Conservation (phyloP, 2,329 filamentous ascomycete species). For the Trichoderma arundinaceum region DNA sequence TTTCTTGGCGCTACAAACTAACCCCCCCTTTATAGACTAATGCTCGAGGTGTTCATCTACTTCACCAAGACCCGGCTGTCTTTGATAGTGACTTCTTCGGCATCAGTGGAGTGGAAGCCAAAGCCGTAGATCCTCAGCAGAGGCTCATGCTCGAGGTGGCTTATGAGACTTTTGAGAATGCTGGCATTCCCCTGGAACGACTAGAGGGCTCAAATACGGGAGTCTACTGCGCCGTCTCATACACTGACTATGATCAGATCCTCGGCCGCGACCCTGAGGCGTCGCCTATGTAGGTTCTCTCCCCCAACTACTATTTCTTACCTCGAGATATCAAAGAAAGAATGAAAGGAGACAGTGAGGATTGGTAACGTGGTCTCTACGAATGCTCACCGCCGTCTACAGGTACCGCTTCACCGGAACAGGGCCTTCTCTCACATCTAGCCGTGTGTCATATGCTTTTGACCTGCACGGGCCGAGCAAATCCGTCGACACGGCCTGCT, state of each 20-base stretch:
- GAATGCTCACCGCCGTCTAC: neutral
- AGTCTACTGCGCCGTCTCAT: slow-evolving; percentile 29
- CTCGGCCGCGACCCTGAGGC: slow-evolving; percentile 27
- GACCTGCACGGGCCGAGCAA: slow-evolving; percentile 33
- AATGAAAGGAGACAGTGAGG: neutral
- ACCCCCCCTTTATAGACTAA: slow-evolving; percentile 13
- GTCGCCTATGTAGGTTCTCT: slow-evolving; percentile 26
- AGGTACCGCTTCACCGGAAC: slow-evolving; percentile 31
- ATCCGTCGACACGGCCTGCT: slow-evolving; percentile 47
- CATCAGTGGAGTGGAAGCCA: slow-evolving; percentile 31
- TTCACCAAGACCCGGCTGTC: slow-evolving; percentile 29
- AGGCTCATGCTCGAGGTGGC: slow-evolving; percentile 31
- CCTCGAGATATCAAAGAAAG: neutral
- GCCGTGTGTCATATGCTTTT: slow-evolving; percentile 30
- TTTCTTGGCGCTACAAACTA: neutral
- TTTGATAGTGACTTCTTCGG: slow-evolving; percentile 32
- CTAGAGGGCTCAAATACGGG: slow-evolving; percentile 30
- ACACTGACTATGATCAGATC: slow-evolving; percentile 28
- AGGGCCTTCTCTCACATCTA: slow-evolving; percentile 26
- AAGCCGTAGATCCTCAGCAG: slow-evolving; percentile 32
- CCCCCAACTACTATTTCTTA: neutral
- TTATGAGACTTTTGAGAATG: slow-evolving; percentile 32
- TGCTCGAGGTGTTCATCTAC: slow-evolving; percentile 24
- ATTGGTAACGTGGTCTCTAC: neutral
- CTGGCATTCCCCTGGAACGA: slow-evolving; percentile 20